These are phyloP conservation scores for Aphanocladium album DNA, from an alignment of 2,329 filamentous ascomycete species.

Conservation along the genomic window DNA sequence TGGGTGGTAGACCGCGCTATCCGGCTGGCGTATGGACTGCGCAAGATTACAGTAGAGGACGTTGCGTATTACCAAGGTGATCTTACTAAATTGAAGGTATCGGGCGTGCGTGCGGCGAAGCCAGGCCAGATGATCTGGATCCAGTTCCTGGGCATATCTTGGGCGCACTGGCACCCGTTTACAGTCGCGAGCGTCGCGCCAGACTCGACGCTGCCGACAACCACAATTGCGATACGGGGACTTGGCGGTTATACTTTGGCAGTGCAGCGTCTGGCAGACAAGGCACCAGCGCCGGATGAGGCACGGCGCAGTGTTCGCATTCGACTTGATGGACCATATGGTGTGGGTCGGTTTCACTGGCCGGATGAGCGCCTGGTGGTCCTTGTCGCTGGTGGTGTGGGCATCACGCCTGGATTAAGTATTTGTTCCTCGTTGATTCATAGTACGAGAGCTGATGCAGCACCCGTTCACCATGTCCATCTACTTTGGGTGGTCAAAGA, in stretches of 20 bases:
- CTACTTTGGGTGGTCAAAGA: slow-evolving; percentile 19
- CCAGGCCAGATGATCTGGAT: slow-evolving; percentile 23
- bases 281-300: not conserved
- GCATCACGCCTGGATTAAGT: slow-evolving; percentile 21
- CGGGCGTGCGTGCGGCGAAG: slow-evolving; percentile 11
- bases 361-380: slow-evolving; percentile 15
- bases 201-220: not conserved
- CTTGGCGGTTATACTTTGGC: slow-evolving; percentile 16
- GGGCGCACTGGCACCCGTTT: slow-evolving; percentile 24
- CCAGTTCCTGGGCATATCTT: slow-evolving; percentile 18
- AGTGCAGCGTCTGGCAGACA: slow-evolving; percentile 4
- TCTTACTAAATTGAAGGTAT: slow-evolving; percentile 20
- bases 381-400: slow-evolving; percentile 22
- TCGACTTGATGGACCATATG: slow-evolving; percentile 20
- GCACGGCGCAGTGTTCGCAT: not conserved
- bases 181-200: slow-evolving; percentile 18
- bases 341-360: slow-evolving; percentile 18
- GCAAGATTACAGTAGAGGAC: slow-evolving; percentile 10
- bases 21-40: slow-evolving; percentile 19
- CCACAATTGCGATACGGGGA: slow-evolving; percentile 17
- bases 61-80: slow-evolving; percentile 17
- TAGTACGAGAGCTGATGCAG: not conserved
- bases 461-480: slow-evolving; percentile 13
- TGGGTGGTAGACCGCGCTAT: slow-evolving; percentile 20
- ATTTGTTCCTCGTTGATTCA: slow-evolving; percentile 19